Percentiles rank a stretch among this genome's conserved stretches.
phyloP scores from a whole-genome alignment of 2,329 filamentous ascomycete genomes.

The Lanzia echinophila region DNA sequence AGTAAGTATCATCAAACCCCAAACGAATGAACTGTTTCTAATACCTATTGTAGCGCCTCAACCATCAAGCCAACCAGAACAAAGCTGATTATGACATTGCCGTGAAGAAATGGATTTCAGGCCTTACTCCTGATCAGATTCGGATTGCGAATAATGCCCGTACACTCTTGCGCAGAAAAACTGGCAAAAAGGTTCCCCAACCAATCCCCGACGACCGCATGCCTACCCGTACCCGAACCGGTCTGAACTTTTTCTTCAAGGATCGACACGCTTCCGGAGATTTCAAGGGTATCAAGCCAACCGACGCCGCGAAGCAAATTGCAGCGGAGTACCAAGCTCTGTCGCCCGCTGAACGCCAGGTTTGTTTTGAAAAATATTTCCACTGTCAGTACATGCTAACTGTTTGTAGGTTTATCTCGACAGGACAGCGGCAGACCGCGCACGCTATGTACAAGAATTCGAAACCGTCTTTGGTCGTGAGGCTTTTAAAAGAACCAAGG shows the following conservation, averaged over 20 bases:
- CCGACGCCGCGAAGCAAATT: constrained; percentile 37
- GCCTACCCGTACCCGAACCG: constrained; percentile 36
- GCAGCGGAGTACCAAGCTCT: constrained; percentile 43
- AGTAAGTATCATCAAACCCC: constrained; percentile 24
- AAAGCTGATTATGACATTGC: constrained; percentile 37
- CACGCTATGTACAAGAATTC: constrained; percentile 21
- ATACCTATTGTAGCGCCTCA: constrained; percentile 40
- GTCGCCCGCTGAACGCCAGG: constrained; percentile 39
- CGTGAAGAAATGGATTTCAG: constrained; percentile 48
- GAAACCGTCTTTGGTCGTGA: not conserved
- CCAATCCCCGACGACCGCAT: constrained; percentile 47
- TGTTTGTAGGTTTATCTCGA: constrained; percentile 27
- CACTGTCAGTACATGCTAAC: not conserved
- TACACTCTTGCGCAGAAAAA: constrained; percentile 17
- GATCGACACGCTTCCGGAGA: constrained; percentile 44
- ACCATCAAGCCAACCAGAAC: constrained; percentile 42
- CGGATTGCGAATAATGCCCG: constrained; percentile 53
- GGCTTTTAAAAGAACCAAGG: no score
- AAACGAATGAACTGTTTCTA: constrained; percentile 8
- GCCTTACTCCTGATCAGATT: constrained; percentile 50
- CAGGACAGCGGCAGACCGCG: constrained; percentile 17
- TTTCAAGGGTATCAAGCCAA: constrained; percentile 37
- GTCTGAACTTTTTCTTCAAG: constrained; percentile 38
- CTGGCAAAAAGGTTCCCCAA: not conserved
- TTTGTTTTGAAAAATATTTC: constrained; percentile 2